A percentile compares a stretch with the other conserved stretches of the same genome.
Conservation (phyloP, 345 rosid species). For the Brassica nigra region DNA sequence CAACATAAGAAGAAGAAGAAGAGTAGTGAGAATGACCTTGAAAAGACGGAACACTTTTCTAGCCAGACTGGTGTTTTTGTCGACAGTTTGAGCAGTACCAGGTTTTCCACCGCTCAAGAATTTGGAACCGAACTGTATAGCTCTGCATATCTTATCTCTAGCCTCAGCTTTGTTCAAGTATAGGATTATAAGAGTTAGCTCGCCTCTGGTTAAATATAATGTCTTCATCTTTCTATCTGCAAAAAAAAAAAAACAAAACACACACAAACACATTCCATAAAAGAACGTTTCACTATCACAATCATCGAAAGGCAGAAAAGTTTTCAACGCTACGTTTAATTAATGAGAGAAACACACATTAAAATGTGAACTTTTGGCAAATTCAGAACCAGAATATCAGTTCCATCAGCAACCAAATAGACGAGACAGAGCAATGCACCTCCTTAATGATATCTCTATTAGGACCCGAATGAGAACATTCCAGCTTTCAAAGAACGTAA, state of each 20-base stretch:
- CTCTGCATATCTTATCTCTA: conserved; percentile 99
- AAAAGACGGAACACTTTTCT: conserved; percentile 96
- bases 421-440: neutral
- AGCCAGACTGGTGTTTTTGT: conserved; percentile 94
- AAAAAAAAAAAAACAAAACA: conserved; percentile 16
- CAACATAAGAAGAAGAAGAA: conserved; percentile 15
- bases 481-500: neutral
- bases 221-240: conserved; percentile 64
- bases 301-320: neutral
- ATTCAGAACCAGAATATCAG: neutral
- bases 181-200: conserved; percentile 79
- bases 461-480: neutral
- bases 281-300: neutral
- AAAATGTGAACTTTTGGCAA: neutral
- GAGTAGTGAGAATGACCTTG: conserved; percentile 54
- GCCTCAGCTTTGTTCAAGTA: conserved; percentile 98
- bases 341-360: neutral
- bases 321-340: neutral
- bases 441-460: neutral
- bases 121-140: conserved; percentile 94
- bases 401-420: conserved; percentile 3
- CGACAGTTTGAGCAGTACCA: conserved; percentile 92
- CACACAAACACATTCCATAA: neutral
- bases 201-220: conserved; percentile 77
- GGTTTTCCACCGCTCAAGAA: conserved; percentile 89